Percentiles rank a stretch among this genome's conserved stretches.
Conservation (phyloP, 2,329 filamentous ascomycete species). For the Knoxdaviesia proteae region DNA sequence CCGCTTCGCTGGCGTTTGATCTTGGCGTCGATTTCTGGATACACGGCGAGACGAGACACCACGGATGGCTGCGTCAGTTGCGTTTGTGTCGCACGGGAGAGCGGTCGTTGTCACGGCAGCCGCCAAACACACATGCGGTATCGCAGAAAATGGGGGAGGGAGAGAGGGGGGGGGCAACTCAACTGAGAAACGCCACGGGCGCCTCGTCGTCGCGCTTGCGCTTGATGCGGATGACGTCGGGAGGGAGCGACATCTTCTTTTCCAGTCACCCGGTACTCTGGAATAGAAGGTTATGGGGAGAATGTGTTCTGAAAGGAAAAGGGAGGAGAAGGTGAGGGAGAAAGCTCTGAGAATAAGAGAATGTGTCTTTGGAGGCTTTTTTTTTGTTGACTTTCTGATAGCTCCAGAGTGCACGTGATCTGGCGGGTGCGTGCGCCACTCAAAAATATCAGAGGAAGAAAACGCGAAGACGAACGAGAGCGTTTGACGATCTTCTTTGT, state of each 20-base stretch:
- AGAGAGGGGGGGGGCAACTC: conserved; percentile 8
- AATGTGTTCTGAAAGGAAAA: too few relatives aligned
- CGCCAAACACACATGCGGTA: background rate
- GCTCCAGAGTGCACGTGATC: too few relatives aligned
- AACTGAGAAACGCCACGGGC: conserved; percentile 35
- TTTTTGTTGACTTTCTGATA: too few relatives aligned
- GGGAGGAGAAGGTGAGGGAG: too few relatives aligned
- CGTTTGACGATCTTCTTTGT: too few relatives aligned
- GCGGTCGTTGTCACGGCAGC: background rate
- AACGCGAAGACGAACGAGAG: too few relatives aligned
- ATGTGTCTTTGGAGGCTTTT: too few relatives aligned
- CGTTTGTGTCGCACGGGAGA: background rate
- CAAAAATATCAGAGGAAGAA: too few relatives aligned
- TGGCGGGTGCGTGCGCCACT: too few relatives aligned
- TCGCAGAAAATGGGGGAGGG: conserved; percentile 6
- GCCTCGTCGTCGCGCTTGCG: conserved; percentile 34
- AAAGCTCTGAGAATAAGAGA: too few relatives aligned
- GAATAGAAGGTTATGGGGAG: too few relatives aligned
- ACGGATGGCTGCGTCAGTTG: background rate
- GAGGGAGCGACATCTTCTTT: conserved; percentile 30
- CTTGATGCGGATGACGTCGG: conserved; percentile 38
- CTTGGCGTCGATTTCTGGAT: conserved; percentile 27
- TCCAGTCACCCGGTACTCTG: too few relatives aligned
- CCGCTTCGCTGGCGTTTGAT: conserved; percentile 31
- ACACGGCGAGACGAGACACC: background rate